Evolutionary conservation across 2,329 filamentous ascomycete species (phyloP).

Genomic region (Helotiales sp.): DNA sequence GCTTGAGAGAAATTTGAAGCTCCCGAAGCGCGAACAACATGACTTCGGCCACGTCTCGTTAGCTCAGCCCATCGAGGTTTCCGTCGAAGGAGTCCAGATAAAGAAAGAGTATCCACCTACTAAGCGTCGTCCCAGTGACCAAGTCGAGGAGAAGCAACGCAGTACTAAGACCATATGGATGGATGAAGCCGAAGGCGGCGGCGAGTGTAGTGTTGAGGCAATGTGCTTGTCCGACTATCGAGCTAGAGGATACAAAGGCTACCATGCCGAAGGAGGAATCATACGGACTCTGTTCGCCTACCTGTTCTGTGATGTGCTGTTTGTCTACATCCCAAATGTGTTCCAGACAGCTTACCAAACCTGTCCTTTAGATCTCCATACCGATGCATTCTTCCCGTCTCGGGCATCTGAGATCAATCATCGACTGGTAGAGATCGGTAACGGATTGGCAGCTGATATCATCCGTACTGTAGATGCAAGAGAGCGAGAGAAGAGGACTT

Average conservation of each 20-base stretch:
- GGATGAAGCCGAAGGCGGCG: constrained; percentile 67
- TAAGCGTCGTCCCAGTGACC: constrained; percentile 18
- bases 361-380: constrained; percentile 88
- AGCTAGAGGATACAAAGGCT: constrained; percentile 83
- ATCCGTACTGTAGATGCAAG: constrained; percentile 67
- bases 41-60: constrained; percentile 87
- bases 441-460: constrained; percentile 70
- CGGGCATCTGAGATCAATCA: constrained; percentile 89
- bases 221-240: constrained; percentile 93
- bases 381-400: constrained; percentile 85
- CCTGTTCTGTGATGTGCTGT: constrained; percentile 90
- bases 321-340: constrained; percentile 91
- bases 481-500: constrained; percentile 72
- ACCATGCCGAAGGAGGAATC: constrained; percentile 89
- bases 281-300: constrained; percentile 88
- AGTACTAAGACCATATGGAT: constrained; percentile 84
- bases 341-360: constrained; percentile 97
- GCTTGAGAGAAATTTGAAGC: constrained; percentile 79
- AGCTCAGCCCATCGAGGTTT: constrained; percentile 72
- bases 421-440: constrained; percentile 81
- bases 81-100: constrained; percentile 75
- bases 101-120: constrained; percentile 53
- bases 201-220: constrained; percentile 83
- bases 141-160: constrained; percentile 35
- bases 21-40: constrained; percentile 85